Evolutionary conservation across 345 rosid genomes (phyloP).

Genomic region (Mercurialis annua): DNA sequence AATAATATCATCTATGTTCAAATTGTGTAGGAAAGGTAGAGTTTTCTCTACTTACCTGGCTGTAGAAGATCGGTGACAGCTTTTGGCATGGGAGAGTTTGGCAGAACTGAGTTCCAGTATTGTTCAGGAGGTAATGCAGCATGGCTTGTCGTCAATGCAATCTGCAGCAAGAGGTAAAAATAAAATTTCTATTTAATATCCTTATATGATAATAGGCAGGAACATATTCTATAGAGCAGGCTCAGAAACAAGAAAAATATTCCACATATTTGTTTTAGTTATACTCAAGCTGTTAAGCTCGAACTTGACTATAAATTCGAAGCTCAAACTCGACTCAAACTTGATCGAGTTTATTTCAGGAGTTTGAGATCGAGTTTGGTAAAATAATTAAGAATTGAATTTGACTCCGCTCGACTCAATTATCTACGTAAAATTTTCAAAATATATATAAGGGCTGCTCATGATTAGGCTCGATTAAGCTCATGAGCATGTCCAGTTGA

Average conservation of each 20-base stretch:
- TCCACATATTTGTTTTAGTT: neutral
- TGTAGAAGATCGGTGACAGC: constrained; percentile 42
- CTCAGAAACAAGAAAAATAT: neutral
- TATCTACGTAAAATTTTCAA: no score
- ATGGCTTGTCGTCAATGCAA: constrained; percentile 40
- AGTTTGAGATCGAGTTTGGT: no score
- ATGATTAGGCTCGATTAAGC: no score
- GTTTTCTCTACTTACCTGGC: constrained; percentile 29
- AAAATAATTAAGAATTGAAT: no score
- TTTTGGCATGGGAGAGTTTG: constrained; percentile 61
- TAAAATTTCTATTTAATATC: neutral
- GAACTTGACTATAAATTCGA: no score
- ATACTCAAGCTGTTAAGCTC: no score
- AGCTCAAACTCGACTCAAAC: no score
- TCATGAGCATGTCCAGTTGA: no score
- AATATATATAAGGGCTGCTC: no score
- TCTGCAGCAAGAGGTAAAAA: constrained; percentile 26
- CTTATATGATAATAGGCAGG: neutral
- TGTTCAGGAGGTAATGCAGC: constrained; percentile 47
- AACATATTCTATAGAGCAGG: neutral
- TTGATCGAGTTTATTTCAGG: no score
- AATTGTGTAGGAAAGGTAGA: neutral
- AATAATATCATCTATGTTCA: neutral
- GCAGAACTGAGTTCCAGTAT: constrained; percentile 56
- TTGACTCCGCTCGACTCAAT: no score